Percentiles rank a stretch among this genome's conserved stretches.
Conservation (phyloP, 495 filamentous ascomycete species). For the Xylaria curta region DNA sequence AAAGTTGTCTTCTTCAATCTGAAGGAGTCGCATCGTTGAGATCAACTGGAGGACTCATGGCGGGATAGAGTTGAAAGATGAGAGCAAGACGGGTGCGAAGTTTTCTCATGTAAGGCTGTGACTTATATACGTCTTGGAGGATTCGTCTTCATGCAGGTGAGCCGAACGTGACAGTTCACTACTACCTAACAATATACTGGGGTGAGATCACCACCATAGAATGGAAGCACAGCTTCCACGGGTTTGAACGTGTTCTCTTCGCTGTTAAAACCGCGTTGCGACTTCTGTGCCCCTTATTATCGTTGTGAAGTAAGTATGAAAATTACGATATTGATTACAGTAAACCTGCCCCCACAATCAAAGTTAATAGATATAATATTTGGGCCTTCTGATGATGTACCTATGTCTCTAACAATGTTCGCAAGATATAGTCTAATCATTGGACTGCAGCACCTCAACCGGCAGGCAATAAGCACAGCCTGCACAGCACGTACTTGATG, state of each 20-base stretch:
- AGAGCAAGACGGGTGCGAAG: background rate
- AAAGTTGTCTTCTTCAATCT: background rate
- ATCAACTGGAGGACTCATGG: background rate
- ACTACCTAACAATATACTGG: background rate
- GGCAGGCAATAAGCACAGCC: background rate
- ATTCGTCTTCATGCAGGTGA: background rate
- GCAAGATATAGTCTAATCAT: background rate
- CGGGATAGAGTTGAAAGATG: background rate
- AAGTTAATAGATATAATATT: background rate
- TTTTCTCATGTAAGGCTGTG: background rate
- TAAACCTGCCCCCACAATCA: background rate
- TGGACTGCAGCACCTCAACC: background rate
- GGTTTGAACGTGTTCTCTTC: background rate
- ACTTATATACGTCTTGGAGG: background rate
- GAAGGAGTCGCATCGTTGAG: background rate
- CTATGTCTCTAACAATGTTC: background rate
- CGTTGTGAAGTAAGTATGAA: no score
- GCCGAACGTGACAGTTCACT: background rate
- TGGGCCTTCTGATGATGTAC: background rate
- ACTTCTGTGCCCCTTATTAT: background rate
- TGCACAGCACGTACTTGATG: background rate
- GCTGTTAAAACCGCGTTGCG: background rate
- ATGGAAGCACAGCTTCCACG: background rate
- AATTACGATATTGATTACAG: no score
- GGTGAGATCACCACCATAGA: background rate